Evolutionary conservation across 768 basidiomycete genomes (phyloP).

Genomic region (Calocera cornea): DNA sequence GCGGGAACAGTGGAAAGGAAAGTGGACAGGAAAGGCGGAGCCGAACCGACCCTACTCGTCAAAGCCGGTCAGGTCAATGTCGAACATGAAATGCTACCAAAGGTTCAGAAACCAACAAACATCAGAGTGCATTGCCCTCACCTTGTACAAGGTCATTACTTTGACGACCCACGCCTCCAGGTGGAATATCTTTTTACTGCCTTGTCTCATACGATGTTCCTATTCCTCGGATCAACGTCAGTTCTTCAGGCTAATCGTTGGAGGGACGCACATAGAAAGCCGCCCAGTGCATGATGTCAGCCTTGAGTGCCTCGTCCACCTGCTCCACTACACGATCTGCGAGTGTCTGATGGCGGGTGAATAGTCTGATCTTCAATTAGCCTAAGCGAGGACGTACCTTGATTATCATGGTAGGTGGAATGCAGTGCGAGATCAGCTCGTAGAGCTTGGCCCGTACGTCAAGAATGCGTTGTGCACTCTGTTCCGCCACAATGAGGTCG

Average conservation of each 20-base stretch:
- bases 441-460: conserved; percentile 88
- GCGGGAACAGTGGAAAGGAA: not conserved
- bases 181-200: conserved; percentile 89
- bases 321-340: conserved; percentile 75
- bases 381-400: conserved; percentile 44
- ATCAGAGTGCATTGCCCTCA: conserved; percentile 20
- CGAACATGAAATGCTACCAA: not conserved
- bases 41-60: not conserved
- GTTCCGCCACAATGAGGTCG: conserved; percentile 77
- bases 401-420: conserved; percentile 80
- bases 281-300: conserved; percentile 95
- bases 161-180: conserved; percentile 97
- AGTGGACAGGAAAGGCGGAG: not conserved
- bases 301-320: conserved; percentile 80
- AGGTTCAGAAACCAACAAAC: not conserved
- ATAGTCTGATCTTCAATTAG: not conserved
- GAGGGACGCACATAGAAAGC: conserved; percentile 67
- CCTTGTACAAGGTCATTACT: conserved; percentile 84
- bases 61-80: not conserved
- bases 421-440: conserved; percentile 91
- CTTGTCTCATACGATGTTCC: conserved; percentile 94
- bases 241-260: not conserved
- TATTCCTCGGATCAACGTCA: conserved; percentile 21
- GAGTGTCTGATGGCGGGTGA: conserved; percentile 49
- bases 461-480: conserved; percentile 78